Percentiles rank a stretch among this genome's conserved stretches.
Conservation (phyloP, 2,329 filamentous ascomycete genomes). For the Fusarium sp. region DNA sequence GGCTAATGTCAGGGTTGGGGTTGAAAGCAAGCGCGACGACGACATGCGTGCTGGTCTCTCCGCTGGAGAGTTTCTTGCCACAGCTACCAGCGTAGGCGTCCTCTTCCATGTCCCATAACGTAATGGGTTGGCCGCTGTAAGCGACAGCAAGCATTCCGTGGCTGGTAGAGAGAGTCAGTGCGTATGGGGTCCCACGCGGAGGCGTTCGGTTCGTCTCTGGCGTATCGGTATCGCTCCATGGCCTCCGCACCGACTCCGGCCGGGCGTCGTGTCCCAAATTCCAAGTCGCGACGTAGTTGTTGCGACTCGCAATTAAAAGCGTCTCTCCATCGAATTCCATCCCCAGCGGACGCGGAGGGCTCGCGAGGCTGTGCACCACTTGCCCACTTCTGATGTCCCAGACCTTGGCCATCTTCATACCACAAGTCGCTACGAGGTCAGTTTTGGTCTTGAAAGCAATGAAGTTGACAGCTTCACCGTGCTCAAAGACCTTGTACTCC, state of each 20-base stretch:
- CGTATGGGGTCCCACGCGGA: conserved; percentile 28
- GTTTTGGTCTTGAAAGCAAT: conserved; percentile 44
- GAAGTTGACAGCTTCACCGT: conserved; percentile 46
- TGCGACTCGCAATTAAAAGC: conserved; percentile 42
- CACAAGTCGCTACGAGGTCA: conserved; percentile 45
- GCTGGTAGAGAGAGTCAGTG: conserved; percentile 42
- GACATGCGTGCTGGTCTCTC: conserved; percentile 46
- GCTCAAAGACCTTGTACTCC: conserved; percentile 39
- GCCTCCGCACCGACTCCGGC: conserved; percentile 13
- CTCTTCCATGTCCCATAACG: conserved; percentile 49
- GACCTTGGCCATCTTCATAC: conserved; percentile 41
- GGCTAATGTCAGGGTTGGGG: conserved; percentile 43
- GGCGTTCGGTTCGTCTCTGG: conserved; percentile 8
- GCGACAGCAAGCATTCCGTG: conserved; percentile 48
- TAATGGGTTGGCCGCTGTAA: conserved; percentile 46
- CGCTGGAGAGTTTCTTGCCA: conserved; percentile 45
- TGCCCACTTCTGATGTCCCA: conserved; percentile 46
- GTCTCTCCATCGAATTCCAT: conserved; percentile 42
- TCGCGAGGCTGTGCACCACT: conserved; percentile 39
- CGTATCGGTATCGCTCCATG: conserved; percentile 39
- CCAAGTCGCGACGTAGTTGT: conserved; percentile 44
- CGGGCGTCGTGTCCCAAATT: conserved; percentile 34
- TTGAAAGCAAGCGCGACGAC: conserved; percentile 48
- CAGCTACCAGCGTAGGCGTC: conserved; percentile 46
- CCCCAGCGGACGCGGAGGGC: conserved; percentile 34